phyloP scores from a whole-genome alignment of 176 grass and related monocot genomes.

The Melocanna baccifera region DNA sequence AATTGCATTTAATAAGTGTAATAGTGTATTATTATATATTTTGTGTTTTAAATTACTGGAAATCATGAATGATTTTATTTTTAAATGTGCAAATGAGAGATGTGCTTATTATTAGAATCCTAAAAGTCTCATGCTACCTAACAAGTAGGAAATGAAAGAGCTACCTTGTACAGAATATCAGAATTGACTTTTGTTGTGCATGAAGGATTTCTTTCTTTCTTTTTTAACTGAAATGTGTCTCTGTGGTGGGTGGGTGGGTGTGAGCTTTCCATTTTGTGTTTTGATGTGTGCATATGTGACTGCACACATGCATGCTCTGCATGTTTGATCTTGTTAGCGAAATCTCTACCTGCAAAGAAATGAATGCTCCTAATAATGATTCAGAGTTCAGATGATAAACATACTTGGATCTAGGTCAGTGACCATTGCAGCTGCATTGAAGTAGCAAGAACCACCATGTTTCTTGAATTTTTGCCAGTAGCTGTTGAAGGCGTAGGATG shows the following conservation, averaged over 20 bases:
- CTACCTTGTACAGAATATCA: neutral
- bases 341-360: slow-evolving; percentile 12
- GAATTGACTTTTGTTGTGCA: neutral
- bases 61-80: neutral
- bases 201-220: neutral
- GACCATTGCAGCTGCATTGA: slow-evolving; percentile 56
- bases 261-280: too few relatives aligned
- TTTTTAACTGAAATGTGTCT: neutral
- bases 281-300: neutral
- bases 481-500: slow-evolving; percentile 60
- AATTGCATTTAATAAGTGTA: neutral
- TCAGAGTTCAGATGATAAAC: neutral
- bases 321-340: slow-evolving; percentile 11
- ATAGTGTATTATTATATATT: neutral
- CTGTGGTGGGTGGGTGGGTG: neutral
- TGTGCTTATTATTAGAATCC: neutral
- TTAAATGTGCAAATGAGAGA: neutral
- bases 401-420: slow-evolving; percentile 58
- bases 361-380: neutral
- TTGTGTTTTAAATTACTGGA: neutral
- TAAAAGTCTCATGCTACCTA: neutral
- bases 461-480: slow-evolving; percentile 76
- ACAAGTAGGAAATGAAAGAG: neutral
- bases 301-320: neutral
- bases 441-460: slow-evolving; percentile 62